Base-by-base conservation (phyloP, 73 alveolate genomes). In the Durusdinium trenchii region DNA sequence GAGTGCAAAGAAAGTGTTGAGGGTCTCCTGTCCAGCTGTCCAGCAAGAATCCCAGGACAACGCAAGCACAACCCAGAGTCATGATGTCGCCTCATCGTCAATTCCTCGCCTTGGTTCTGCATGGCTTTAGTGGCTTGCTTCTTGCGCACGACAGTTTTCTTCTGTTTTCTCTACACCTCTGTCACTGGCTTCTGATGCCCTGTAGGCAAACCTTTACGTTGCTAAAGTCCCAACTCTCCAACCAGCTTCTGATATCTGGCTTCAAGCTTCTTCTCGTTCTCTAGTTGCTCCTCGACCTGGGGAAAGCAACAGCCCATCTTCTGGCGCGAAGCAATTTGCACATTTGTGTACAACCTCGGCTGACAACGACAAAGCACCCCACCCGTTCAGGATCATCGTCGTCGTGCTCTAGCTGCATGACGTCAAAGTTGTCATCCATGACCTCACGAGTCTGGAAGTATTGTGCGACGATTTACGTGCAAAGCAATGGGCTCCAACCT, bases 1-100 rank as follows among this genome's bases (percentile, higher is more conserved):
- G 82, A 93, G 98, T 14, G 98, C 98, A 50, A 93, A 93, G 91
- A 93, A 93, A 20, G 98, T 93, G 81, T 71, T 93, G 71, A 93
- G 67, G 64, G 98, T 93, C 98, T 93, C 98, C 98, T 93, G 35
- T n/a, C n/a, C n/a, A n/a, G n/a, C n/a, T n/a, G n/a, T n/a, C n/a
- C n/a, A n/a, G n/a, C n/a, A n/a, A n/a, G n/a, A n/a, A n/a, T n/a
- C n/a, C n/a, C n/a, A n/a, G n/a, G n/a, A n/a, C n/a, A n/a, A n/a
- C n/a, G n/a, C n/a, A n/a, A 57, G 23, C 69, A 57, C 12, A 57
- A 16, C 23, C 32, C 69, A 1, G 45, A 67, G 35, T 18, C 42
- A 67, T 73, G 20, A 32, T 32, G 18, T 38, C 42, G 40, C 92
- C 92, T 82, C 92, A 35, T 47, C 30, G 48, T 82, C 92, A 36